Percentiles rank a stretch among this genome's conserved stretches.
Evolutionary conservation across 306 rosid genomes (phyloP).

Genomic region (Lithocarpus polystachyus): DNA sequence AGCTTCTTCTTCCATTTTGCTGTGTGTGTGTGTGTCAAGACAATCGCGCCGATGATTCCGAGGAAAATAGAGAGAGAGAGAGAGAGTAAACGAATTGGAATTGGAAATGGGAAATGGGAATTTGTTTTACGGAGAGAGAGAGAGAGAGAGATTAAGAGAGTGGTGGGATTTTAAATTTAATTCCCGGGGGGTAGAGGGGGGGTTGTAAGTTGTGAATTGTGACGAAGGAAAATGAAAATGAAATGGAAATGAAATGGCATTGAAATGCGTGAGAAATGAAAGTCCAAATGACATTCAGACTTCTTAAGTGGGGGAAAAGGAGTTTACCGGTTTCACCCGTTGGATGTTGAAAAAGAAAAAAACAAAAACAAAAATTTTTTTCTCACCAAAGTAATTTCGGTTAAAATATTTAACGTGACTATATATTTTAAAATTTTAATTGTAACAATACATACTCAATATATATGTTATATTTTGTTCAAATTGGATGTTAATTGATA

Average conservation of each 20-base stretch:
- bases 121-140: neutral
- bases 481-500: too few relatives aligned
- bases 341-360: too few relatives aligned
- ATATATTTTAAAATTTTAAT: too few relatives aligned
- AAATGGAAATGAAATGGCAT: conserved; percentile 29
- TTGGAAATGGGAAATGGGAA: conserved; percentile 33
- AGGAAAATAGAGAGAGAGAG: conserved; percentile 31
- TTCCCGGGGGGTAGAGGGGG: conserved; percentile 4
- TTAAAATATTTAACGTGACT: fast-evolving
- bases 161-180: conserved; percentile 41
- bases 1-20: conserved; percentile 49
- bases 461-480: too few relatives aligned
- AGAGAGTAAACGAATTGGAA: conserved; percentile 36
- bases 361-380: too few relatives aligned
- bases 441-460: too few relatives aligned
- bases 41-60: conserved; percentile 20
- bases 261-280: conserved; percentile 72
- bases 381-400: too few relatives aligned
- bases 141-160: conserved; percentile 21
- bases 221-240: neutral
- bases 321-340: neutral
- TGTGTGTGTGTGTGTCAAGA: neutral
- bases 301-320: neutral
- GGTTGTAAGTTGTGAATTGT: neutral
- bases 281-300: conserved; percentile 30